Evolutionary conservation across 225 moss, liverwort and hornwort species (phyloP).

Genomic region (Thuidium tamariscinum): DNA sequence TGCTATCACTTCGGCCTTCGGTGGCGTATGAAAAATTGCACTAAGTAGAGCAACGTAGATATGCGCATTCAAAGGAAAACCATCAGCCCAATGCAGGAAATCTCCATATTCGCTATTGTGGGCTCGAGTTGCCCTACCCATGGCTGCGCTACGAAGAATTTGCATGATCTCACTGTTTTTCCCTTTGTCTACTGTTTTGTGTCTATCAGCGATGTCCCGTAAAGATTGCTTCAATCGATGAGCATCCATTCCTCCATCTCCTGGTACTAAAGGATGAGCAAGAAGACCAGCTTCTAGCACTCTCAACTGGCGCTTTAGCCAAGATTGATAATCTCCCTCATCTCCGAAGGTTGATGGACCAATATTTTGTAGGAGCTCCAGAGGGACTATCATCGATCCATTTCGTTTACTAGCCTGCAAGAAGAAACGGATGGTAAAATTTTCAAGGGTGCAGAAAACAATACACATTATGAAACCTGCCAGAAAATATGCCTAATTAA

Average conservation of each 20-base stretch:
- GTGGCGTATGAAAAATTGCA: slow-evolving; percentile 46
- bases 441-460: neutral
- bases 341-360: slow-evolving; percentile 49
- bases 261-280: slow-evolving; percentile 55
- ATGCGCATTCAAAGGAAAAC: slow-evolving; percentile 79
- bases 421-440: neutral
- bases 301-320: slow-evolving; percentile 74
- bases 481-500: neutral
- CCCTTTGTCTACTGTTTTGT: slow-evolving; percentile 40
- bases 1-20: slow-evolving; percentile 43
- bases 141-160: slow-evolving; percentile 64
- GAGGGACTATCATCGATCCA: slow-evolving; percentile 77
- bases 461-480: neutral
- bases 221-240: slow-evolving; percentile 66
- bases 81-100: slow-evolving; percentile 94
- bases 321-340: slow-evolving; percentile 45
- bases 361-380: slow-evolving; percentile 84
- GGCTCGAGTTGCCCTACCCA: slow-evolving; percentile 76
- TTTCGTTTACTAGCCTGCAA: slow-evolving; percentile 69
- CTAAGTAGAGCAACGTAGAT: slow-evolving; percentile 63
- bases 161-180: slow-evolving; percentile 65
- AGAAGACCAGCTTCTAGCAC: slow-evolving; percentile 78
- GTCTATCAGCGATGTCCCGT: slow-evolving; percentile 39
- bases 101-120: slow-evolving; percentile 63
- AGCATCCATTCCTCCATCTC: slow-evolving; percentile 54